A percentile compares a stretch with the other conserved stretches of the same genome.
Conservation (phyloP, 106 monocot species). For the Dendrobium chrysotoxum region DNA sequence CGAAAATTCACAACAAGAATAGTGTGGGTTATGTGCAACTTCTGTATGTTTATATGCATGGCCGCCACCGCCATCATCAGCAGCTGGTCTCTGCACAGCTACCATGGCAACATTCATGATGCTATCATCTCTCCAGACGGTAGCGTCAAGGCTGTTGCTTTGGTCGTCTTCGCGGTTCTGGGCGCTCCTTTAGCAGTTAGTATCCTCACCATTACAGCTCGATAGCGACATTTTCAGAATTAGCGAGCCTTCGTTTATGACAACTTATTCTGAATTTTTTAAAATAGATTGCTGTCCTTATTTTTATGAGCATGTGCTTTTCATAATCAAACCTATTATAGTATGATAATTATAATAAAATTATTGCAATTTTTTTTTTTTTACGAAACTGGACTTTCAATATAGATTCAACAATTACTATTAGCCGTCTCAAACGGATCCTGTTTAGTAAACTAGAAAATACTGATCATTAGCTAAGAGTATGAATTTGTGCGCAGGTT, state of each 20-base stretch:
- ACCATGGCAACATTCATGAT: constrained; percentile 10
- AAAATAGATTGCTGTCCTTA: no score
- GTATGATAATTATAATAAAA: no score
- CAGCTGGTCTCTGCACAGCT: constrained; percentile 31
- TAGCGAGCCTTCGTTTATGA: no score
- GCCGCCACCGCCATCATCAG: constrained; percentile 43
- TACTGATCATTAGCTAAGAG: neutral
- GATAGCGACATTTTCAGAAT: neutral
- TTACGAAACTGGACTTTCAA: no score
- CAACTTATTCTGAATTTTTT: no score
- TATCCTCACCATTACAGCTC: constrained; percentile 7
- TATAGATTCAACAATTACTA: no score
- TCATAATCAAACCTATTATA: no score
- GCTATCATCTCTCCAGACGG: constrained; percentile 16
- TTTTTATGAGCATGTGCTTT: no score
- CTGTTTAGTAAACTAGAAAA: no score
- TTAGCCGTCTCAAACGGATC: no score
- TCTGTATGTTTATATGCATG: constrained; percentile 52
- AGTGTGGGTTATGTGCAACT: constrained; percentile 78
- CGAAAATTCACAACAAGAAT: constrained; percentile 34
- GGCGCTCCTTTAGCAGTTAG: constrained; percentile 80
- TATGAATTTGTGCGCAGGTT: constrained; percentile 30
- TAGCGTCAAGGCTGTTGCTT: constrained; percentile 22
- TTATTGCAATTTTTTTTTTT: no score
- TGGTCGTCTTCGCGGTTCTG: constrained; percentile 52